Base-by-base conservation (phyloP, 305 asterid genomes). In the Plantago coronopus region DNA sequence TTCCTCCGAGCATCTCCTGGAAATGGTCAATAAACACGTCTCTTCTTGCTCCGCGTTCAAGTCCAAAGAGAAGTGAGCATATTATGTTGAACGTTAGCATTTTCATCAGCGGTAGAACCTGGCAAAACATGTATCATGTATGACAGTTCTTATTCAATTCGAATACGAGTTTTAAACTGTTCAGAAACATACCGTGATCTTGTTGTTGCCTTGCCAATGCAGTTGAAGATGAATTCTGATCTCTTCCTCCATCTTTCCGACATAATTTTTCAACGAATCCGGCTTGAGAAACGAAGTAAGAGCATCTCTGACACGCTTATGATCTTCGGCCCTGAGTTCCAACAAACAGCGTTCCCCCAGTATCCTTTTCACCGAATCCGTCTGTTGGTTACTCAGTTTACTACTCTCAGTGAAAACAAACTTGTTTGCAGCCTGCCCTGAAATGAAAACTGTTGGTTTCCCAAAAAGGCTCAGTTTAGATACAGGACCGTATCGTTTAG, bases 401-500 rank as follows among this genome's bases (percentile, higher is more conserved):
- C 63, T 63, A 17, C 69, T 78, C 44, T 79, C 86, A 23, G 82
- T 56, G 69, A 83, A 86, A 3, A 89, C 74, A 54, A 89, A 68
- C 74, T 74, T 89, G 80, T 86, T 89, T 34, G 95, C 96, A 7
- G 83, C 87, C 59, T 66, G 88, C 14, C 96, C 95, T 54, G 79
- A 34, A 17, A 86, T 76, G 31, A 89, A 82, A 17, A 84, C 91
- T 2, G 91, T 78, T 2, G 87, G 91, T 37, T 76, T 78, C 5
- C 95, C 96, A 31, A 89, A 86, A 14, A 89, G 90, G 56, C 79
- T 86, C 50, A 82, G 62, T 68, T 86, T 86, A 0, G 94, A 89
- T 7, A 89, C 60, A 0, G 77, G 71, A 45, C 87, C 84, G 17
- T 81, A 73, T 61, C 18, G 75, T 54, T 58, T 66, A 0, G 60